Base-by-base conservation (phyloP, 345 rosid genomes). In the Lepidium aucheri region DNA sequence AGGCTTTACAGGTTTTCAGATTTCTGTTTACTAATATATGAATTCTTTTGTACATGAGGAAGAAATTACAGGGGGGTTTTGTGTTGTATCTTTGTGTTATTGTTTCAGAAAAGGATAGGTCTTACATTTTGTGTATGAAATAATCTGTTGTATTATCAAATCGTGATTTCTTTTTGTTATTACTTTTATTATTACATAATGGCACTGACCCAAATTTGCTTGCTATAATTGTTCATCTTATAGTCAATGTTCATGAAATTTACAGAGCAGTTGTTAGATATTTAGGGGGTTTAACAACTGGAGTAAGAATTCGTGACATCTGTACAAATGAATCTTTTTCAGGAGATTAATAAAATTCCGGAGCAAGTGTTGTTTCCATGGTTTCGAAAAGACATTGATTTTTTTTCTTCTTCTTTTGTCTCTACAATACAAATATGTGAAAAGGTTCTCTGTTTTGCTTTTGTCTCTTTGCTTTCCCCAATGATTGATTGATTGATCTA, bases 11-110 rank as follows among this genome's bases (percentile, higher is more conserved):
- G 66, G 66, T 22, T 65, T 64, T 38, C 55, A 44, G 57, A 13
- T 63, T 71, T 55, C 58, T 47, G 59, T 55, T 64, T 20, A 33
- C 39, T 58, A 50, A 58, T 28, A 28, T 65, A 55, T 65, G 76
- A 65, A 72, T 72, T 72, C 76, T 72, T 72, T 72, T 72, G 76
- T 72, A 72, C 71, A 65, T 72, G 76, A 47, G 52, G 38, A 55
- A 30, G 53, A 50, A 43, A 70, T 70, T 70, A 70, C 67, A 60
- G 44, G 46, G 26, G 35, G 8, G 14, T 69, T 20, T 20, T 61
- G 47, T 55, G 53, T 47, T 57, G 73, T 58, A 49, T 49, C 73
- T 42, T 60, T 61, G 47, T 57, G 47, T 72, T 72, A 58, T 65
- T 72, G 53, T 49, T 56, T 72, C 60, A 65, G 39, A 15, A 33